Percentiles rank a stretch among this genome's conserved stretches.
Evolutionary conservation across 1,284 basidiomycete species (phyloP).

Genomic region (Apiotrichum mycotoxinovorans): DNA sequence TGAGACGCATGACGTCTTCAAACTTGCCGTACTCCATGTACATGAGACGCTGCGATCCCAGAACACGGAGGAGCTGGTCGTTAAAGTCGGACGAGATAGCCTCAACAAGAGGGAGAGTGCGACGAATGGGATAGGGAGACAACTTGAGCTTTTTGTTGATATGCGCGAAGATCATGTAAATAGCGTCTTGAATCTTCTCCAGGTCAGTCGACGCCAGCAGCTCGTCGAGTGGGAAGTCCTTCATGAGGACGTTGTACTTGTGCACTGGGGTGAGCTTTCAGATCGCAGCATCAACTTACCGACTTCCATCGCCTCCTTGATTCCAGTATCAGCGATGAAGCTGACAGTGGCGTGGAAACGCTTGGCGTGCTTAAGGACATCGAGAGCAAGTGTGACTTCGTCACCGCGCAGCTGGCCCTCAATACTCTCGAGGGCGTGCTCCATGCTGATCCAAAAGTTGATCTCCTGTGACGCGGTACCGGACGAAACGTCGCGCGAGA

Average conservation of each 20-base stretch:
- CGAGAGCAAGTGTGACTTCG: constrained; percentile 91
- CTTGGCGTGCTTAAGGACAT: constrained; percentile 91
- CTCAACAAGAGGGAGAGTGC: constrained; percentile 92
- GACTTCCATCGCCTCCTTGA: constrained; percentile 85
- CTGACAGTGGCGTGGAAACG: constrained; percentile 96
- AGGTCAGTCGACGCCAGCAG: constrained; percentile 93
- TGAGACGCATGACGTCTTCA: constrained; percentile 73
- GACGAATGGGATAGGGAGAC: constrained; percentile 92
- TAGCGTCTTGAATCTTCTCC: constrained; percentile 85
- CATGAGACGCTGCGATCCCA: constrained; percentile 82
- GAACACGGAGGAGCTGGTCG: constrained; percentile 84
- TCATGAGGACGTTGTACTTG: constrained; percentile 98
- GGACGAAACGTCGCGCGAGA: constrained; percentile 85
- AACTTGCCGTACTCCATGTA: constrained; percentile 94
- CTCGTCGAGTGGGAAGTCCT: constrained; percentile 96
- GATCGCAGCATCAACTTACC: constrained; percentile 58
- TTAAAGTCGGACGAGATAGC: constrained; percentile 97
- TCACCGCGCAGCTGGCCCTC: constrained; percentile 87
- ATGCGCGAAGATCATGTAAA: constrained; percentile 84
- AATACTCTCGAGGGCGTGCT: constrained; percentile 87
- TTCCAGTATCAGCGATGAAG: constrained; percentile 94
- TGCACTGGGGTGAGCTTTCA: constrained; percentile 60
- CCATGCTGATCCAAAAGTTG: constrained; percentile 96
- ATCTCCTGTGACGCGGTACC: constrained; percentile 98
- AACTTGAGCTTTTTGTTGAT: constrained; percentile 93